Conservation (phyloP, 2,329 filamentous ascomycete genomes). For the Neonectria magnoliae region DNA sequence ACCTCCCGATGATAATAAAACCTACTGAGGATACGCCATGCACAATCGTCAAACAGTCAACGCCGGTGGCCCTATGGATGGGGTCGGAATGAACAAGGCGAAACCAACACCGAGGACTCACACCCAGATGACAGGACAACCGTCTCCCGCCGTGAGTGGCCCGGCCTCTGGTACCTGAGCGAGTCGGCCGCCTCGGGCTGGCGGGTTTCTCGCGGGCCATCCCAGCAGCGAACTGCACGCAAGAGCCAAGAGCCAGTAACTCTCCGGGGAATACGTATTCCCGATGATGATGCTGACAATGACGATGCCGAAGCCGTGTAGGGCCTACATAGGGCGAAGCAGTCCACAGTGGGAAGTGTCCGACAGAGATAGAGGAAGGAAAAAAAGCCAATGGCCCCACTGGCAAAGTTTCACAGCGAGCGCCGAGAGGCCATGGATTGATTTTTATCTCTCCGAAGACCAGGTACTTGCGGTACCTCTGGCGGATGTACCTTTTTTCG, state of each 20-base stretch:
- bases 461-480: slow-evolving; percentile 8
- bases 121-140: neutral
- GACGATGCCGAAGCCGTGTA: neutral
- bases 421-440: neutral
- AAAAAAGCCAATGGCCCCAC: slow-evolving; percentile 11
- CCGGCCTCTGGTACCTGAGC: neutral
- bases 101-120: neutral
- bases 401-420: slow-evolving; percentile 10
- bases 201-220: neutral
- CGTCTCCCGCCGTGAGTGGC: neutral
- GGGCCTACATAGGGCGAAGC: neutral
- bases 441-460: neutral
- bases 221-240: neutral
- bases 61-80: neutral
- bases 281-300: slow-evolving; percentile 5
- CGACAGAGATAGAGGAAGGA: neutral
- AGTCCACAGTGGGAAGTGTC: neutral
- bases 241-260: neutral
- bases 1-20: neutral
- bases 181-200: neutral
- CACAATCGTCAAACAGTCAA: neutral
- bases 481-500: slow-evolving; percentile 9
- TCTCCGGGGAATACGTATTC: slow-evolving; percentile 1
- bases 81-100: neutral
- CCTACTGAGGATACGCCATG: neutral